phyloP scores from a whole-genome alignment of 2,329 filamentous ascomycete species.

The Bipolaris gigantea region DNA sequence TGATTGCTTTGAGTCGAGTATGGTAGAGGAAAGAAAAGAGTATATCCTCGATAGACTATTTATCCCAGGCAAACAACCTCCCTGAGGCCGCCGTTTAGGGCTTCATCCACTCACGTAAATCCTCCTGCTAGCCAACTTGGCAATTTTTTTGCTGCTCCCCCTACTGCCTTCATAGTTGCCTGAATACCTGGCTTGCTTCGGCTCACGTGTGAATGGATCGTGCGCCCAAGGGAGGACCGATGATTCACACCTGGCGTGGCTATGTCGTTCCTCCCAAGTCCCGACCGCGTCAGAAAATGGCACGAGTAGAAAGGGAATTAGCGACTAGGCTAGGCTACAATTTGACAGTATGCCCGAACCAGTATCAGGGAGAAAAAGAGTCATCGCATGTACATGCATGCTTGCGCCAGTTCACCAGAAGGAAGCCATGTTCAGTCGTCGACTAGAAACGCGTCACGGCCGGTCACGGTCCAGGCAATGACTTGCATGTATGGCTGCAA shows the following conservation, averaged over 20 bases:
- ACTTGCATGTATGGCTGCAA: constrained; percentile 23
- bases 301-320: constrained; percentile 17
- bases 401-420: constrained; percentile 17
- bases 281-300: constrained; percentile 33
- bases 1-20: constrained; percentile 4
- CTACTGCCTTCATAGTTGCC: constrained; percentile 28
- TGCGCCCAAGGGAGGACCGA: constrained; percentile 23
- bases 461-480: not conserved
- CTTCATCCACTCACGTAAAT: constrained; percentile 13
- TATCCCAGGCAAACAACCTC: constrained; percentile 36
- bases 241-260: constrained; percentile 37
- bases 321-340: constrained; percentile 34
- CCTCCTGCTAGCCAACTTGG: not conserved
- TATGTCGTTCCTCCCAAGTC: constrained; percentile 22
- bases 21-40: constrained; percentile 18
- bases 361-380: constrained; percentile 23
- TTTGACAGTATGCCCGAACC: constrained; percentile 3
- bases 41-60: constrained; percentile 19
- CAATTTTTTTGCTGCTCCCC: not conserved
- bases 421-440: constrained; percentile 11
- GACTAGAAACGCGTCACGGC: constrained; percentile 16
- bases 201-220: constrained; percentile 21
- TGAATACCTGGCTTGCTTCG: constrained; percentile 19
- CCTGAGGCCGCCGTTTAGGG: constrained; percentile 38
- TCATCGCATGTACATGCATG: constrained; percentile 21